Base-by-base conservation (phyloP, 1,139 yeast genomes). In the Sugiyamaella japonica region DNA sequence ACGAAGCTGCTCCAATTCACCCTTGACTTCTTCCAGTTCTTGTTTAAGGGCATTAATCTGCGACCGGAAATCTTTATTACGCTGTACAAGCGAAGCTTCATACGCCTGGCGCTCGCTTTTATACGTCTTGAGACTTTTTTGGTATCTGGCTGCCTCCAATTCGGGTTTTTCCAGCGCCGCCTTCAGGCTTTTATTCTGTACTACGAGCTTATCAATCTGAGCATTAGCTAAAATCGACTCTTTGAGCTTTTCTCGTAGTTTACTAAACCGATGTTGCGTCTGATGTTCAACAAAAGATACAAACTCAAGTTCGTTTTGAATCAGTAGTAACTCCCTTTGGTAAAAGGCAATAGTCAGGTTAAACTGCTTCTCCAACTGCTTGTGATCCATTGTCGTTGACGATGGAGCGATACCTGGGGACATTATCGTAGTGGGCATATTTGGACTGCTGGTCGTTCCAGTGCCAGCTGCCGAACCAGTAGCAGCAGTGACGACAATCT, bases 241-340 rank as follows among this genome's bases (percentile, higher is more conserved):
- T 37, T 71, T 69, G 56, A 76, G 68, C 52, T 76, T 73, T 43
- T 72, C 69, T 40, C 71, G 70, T 51, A 76, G 63, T 43, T 70
- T 61, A 25, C 77, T 68, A 52, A 79, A 76, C 45, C 80, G 76
- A 52, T 73, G 74, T 59, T 80, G 79, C 54, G 76, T 77, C 59
- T 83, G 74, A 56, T 78, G 76, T 56, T 80, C 81, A 66, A 83
- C 68, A 65, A 81, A 84, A 52, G 78, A 75, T 8, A 82, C 73
- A 65, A 85, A 85, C 51, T 84, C 86, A 46, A 84, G 72, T 65
- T 85, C 91, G 64, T 85, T 85, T 55, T 78, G 77, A 56, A 79
- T 66, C 40, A 85, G 72, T 51, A 85, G 67, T 31, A 85, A 70
- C 60, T 85, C 87, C 56, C 90, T 70, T 55, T 79, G 81, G 61